Evolutionary conservation across 2,329 filamentous ascomycete genomes (phyloP).

Genomic region (Pestalotiopsis sp.): DNA sequence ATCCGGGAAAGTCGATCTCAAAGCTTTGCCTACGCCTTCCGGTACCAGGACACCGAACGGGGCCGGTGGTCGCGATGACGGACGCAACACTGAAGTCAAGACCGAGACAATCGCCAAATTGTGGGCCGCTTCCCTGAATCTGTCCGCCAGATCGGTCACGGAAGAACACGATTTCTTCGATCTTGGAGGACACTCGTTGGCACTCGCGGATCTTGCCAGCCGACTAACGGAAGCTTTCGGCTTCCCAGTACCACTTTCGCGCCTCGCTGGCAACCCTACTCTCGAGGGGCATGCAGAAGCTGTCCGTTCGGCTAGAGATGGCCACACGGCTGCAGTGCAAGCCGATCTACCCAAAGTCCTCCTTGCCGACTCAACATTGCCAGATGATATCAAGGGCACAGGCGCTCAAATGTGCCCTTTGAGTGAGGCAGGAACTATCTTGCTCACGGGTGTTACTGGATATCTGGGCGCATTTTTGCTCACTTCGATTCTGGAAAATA

Average conservation of each 20-base stretch:
- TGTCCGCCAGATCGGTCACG: constrained; percentile 58
- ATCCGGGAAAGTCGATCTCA: constrained; percentile 77
- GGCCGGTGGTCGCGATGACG: constrained; percentile 43
- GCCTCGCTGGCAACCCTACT: constrained; percentile 71
- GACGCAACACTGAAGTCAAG: constrained; percentile 64
- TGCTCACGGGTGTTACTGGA: constrained; percentile 76
- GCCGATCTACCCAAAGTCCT: constrained; percentile 73
- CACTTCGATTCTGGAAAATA: constrained; percentile 66
- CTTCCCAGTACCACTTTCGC: constrained; percentile 70
- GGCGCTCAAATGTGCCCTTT: constrained; percentile 57
- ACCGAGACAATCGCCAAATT: constrained; percentile 69
- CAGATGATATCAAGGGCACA: constrained; percentile 67
- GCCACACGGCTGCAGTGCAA: constrained; percentile 73
- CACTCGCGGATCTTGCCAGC: constrained; percentile 75
- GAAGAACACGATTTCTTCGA: constrained; percentile 80
- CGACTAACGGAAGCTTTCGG: constrained; percentile 70
- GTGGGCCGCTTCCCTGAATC: constrained; percentile 72
- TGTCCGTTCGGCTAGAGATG: constrained; percentile 70
- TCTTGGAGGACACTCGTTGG: constrained; percentile 76
- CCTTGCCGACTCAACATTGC: constrained; percentile 65
- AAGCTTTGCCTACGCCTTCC: constrained; percentile 59
- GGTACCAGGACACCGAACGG: constrained; percentile 56
- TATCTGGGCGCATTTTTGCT: constrained; percentile 78
- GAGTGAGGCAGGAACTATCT: constrained; percentile 66
- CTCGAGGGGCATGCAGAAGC: constrained; percentile 73